These are phyloP conservation scores for Zalaria sp. DNA, from an alignment of 2,329 filamentous ascomycete genomes.

Conservation along the genomic window DNA sequence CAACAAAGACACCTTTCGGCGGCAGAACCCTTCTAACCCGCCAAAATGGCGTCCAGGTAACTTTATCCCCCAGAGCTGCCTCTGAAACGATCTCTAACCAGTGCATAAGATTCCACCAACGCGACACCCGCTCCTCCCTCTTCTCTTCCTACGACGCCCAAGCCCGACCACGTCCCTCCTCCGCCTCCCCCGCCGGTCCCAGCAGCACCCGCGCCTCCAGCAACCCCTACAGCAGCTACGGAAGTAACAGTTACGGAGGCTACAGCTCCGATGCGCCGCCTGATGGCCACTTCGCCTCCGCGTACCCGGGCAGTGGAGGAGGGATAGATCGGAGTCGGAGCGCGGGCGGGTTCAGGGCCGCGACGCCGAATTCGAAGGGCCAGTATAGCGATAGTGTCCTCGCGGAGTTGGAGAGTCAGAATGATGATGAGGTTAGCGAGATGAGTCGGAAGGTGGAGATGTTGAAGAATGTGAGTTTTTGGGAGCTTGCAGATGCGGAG, in stretches of 20 bases:
- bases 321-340: conserved; percentile 9
- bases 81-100: too few species aligned
- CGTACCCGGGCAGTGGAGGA: background rate
- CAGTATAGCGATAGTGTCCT: conserved; percentile 89
- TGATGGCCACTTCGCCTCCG: background rate
- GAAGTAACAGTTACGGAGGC: background rate
- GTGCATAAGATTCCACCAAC: conserved; percentile 17
- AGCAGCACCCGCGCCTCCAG: conserved; percentile 10
- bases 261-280: background rate
- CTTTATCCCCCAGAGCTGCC: too few species aligned
- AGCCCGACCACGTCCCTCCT: conserved; percentile 16
- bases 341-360: conserved; percentile 20
- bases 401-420: conserved; percentile 89
- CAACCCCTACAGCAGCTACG: conserved; percentile 8
- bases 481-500: background rate
- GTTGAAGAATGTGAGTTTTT: conserved; percentile 62
- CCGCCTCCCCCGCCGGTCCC: conserved; percentile 14
- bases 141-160: conserved; percentile 23
- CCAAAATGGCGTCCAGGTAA: too few species aligned
- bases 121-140: conserved; percentile 25
- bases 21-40: too few species aligned
- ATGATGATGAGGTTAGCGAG: conserved; percentile 79
- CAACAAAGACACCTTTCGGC: too few species aligned
- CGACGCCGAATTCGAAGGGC: conserved; percentile 47
- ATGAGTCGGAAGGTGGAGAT: conserved; percentile 80